Conservation (phyloP, 2,329 filamentous ascomycete species). For the Colletotrichum sp. region DNA sequence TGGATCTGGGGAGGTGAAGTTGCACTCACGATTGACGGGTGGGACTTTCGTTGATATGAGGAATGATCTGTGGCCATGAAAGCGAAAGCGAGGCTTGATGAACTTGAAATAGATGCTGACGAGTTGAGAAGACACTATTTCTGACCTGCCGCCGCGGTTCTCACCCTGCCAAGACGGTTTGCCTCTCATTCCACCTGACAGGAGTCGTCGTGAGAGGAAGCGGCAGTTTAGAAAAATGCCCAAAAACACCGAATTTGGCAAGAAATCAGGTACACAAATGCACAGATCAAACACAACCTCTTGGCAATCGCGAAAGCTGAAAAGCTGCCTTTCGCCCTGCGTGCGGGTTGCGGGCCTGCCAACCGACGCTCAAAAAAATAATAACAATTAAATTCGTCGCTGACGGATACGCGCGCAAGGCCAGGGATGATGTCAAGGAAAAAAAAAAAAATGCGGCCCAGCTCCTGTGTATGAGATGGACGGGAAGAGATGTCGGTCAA, state of each 20-base stretch:
- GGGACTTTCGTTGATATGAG: not conserved
- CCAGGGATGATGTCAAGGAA: not conserved
- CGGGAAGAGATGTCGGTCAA: not conserved
- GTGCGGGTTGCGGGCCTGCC: not conserved
- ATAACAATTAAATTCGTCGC: not conserved
- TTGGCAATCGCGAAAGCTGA: conserved; percentile 1
- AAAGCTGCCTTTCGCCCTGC: not conserved
- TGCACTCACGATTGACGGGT: not conserved
- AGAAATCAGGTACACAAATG: not conserved
- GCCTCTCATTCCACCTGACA: not conserved
- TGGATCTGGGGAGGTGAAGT: not conserved
- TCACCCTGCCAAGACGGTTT: not conserved
- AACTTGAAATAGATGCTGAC: not conserved
- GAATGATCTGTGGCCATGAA: not conserved
- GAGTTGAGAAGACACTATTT: not conserved
- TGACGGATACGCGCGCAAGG: not conserved
- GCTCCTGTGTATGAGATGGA: conserved; percentile 3
- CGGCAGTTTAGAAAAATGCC: not conserved
- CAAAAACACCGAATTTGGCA: not conserved
- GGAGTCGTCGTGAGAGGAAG: not conserved
- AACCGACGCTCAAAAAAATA: not conserved
- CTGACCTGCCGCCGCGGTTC: not conserved
- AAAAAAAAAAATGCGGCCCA: not conserved
- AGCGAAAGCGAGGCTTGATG: not conserved
- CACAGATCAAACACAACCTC: not conserved